Evolutionary conservation across 2,329 filamentous ascomycete genomes (phyloP), one percentile per base, ranked within the genome.

Genomic region (Fusarium sp.): DNA sequence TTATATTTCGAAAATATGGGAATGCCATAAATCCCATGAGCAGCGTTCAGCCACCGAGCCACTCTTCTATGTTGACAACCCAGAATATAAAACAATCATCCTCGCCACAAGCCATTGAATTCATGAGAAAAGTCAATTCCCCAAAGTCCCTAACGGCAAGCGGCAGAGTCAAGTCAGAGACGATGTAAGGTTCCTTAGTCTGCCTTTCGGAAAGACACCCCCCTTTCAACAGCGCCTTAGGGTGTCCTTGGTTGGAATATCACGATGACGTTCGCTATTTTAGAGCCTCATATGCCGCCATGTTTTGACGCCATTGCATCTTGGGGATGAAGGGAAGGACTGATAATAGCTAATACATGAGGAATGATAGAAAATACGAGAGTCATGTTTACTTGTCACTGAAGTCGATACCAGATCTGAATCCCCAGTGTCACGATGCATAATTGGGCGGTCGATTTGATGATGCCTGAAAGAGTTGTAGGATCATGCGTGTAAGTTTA

Each of bases 111-210:
- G 44, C 39, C 42, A 66, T 45, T 24, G 26, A 65, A 66, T 48
- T 42, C 20, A 28, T n/a, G 28, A 30, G 20, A 48, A 70, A 70
- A 70, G 51, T 70, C 67, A 60, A 70, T 70, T 34, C 36, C 59
- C 18, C 24, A 32, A 52, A 50, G 42, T 28, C 22, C 63, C 44
- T 22, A 67, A 44, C 18, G 20, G 38, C 15, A 69, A 56, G 58
- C 41, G 51, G 28, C 24, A 28, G 32, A 62, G 20, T 34, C 44
- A 30, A 39, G 30, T 17, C 30, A 52, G 34, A 12, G 45, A 42
- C 22, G 20, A 44, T 42, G 32, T 36, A 69, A 34, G 30, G 26
- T 51, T 59, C 28, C 26, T 47, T 69, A 70, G 66, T 32, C 51
- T 52, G 26, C 26, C 24, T 30, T 32, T 42, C 15, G 22, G 22